Evolutionary conservation across 1,284 basidiomycete genomes (phyloP).

Genomic region (Ganoderma meredithae): DNA sequence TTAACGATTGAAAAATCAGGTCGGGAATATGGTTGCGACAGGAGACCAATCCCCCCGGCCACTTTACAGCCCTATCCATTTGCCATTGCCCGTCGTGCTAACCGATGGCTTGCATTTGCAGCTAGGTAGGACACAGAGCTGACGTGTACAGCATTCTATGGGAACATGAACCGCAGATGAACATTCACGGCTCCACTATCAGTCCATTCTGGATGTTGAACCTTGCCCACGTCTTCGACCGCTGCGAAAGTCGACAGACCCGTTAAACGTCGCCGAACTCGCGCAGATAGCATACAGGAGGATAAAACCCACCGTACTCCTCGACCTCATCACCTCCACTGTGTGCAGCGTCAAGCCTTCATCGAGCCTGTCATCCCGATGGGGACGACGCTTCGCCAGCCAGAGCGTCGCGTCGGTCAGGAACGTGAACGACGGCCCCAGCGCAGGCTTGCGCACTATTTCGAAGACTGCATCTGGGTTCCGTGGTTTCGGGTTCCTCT

Average conservation of each 20-base stretch:
- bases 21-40: too few relatives aligned
- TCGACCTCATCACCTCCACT: slow-evolving; percentile 49
- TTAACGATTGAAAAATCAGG: too few relatives aligned
- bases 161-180: background rate
- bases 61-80: too few relatives aligned
- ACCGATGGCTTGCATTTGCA: too few relatives aligned
- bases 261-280: background rate
- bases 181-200: slow-evolving; percentile 2
- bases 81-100: too few relatives aligned
- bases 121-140: too few relatives aligned
- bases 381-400: slow-evolving; percentile 49
- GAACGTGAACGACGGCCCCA: slow-evolving; percentile 78
- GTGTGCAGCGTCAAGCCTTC: slow-evolving; percentile 29
- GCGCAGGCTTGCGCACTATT: slow-evolving; percentile 65
- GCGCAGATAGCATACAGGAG: background rate
- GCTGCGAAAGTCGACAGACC: slow-evolving; percentile 39
- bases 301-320: slow-evolving; percentile 48
- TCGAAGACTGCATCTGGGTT: slow-evolving; percentile 50
- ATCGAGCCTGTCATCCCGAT: slow-evolving; percentile 9
- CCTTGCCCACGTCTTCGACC: slow-evolving; percentile 45
- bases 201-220: slow-evolving; percentile 38
- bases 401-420: slow-evolving; percentile 77
- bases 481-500: slow-evolving; percentile 24
- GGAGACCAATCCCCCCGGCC: too few relatives aligned
- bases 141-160: background rate